These are phyloP conservation scores for Fusarium chuoi DNA, from an alignment of 2,329 filamentous ascomycete species.

Conservation along the genomic window DNA sequence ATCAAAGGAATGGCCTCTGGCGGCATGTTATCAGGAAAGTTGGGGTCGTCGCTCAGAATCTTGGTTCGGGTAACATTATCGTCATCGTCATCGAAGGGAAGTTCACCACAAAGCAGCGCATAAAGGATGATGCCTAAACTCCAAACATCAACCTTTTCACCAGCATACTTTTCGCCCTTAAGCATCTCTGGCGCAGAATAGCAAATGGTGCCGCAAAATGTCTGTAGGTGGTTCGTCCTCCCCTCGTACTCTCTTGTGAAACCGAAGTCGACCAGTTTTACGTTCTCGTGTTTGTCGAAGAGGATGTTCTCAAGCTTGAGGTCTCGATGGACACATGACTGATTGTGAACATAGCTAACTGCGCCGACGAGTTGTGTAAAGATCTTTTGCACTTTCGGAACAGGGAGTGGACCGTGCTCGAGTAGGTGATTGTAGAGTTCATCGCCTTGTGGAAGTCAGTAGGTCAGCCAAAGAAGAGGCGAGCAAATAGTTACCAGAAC, in stretches of 20 bases:
- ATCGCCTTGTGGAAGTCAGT: slow-evolving; percentile 74
- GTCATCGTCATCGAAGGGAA: slow-evolving; percentile 97
- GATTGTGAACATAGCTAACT: slow-evolving; percentile 93
- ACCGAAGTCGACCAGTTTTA: slow-evolving; percentile 97
- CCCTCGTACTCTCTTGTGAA: slow-evolving; percentile 98
- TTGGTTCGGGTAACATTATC: slow-evolving; percentile 85
- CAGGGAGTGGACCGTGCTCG: slow-evolving; percentile 82
- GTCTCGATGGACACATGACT: slow-evolving; percentile 95
- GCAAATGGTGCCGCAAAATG: slow-evolving; percentile 96
- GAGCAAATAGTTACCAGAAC: slow-evolving; percentile 71
- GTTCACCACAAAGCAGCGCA: slow-evolving; percentile 81
- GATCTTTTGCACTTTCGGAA: slow-evolving; percentile 90
- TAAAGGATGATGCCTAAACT: slow-evolving; percentile 88
- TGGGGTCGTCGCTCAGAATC: slow-evolving; percentile 87
- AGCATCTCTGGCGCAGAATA: slow-evolving; percentile 99
- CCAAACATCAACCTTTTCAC: slow-evolving; percentile 98
- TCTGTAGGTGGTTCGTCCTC: slow-evolving; percentile 92
- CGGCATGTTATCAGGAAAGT: slow-evolving; percentile 83
- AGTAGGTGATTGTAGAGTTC: slow-evolving; percentile 97
- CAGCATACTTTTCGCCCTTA: slow-evolving; percentile 96
- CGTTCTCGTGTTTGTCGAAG: slow-evolving; percentile 95
- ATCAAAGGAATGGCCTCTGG: slow-evolving; percentile 81
- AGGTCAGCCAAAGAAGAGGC: not conserved
- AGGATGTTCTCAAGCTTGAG: slow-evolving; percentile 92
- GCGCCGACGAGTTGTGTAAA: slow-evolving; percentile 96